A percentile compares a stretch with the other conserved stretches of the same genome.
phyloP scores from a whole-genome alignment of 2,329 filamentous ascomycete genomes.

The Tolypocladium tropicale region DNA sequence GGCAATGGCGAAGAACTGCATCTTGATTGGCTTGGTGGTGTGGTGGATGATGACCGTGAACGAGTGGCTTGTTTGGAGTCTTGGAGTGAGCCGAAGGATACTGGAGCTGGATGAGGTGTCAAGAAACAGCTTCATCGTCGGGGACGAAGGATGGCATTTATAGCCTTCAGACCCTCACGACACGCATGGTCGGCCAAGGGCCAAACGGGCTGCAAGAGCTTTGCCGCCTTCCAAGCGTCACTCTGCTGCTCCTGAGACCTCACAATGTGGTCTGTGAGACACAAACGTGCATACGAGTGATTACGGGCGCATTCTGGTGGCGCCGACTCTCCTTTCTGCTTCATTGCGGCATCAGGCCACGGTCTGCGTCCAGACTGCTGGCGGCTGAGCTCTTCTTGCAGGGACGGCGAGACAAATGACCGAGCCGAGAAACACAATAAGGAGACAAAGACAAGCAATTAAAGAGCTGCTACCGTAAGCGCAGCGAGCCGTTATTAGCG shows the following conservation, averaged over 20 bases:
- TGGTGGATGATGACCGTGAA: not conserved
- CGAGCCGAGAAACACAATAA: not conserved
- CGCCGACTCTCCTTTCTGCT: not conserved
- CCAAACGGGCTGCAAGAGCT: not conserved
- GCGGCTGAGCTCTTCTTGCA: not conserved
- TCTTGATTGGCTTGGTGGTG: not conserved
- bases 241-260: not conserved
- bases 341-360: not conserved
- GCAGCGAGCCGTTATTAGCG: not conserved
- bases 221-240: not conserved
- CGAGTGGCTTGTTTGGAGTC: not conserved
- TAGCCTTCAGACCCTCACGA: not conserved
- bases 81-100: not conserved
- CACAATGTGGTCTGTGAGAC: not conserved
- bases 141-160: not conserved
- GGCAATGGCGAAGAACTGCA: conserved; percentile 4
- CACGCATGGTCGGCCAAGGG: not conserved
- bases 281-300: not conserved
- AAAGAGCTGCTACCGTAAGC: not conserved
- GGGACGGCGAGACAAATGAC: not conserved
- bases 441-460: not conserved
- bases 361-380: no score
- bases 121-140: no score
- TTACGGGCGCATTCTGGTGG: not conserved
- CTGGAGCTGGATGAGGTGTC: not conserved